These are phyloP conservation scores for Hymenoscyphus repandus DNA, from an alignment of 2,329 filamentous ascomycete genomes.

Conservation along the genomic window DNA sequence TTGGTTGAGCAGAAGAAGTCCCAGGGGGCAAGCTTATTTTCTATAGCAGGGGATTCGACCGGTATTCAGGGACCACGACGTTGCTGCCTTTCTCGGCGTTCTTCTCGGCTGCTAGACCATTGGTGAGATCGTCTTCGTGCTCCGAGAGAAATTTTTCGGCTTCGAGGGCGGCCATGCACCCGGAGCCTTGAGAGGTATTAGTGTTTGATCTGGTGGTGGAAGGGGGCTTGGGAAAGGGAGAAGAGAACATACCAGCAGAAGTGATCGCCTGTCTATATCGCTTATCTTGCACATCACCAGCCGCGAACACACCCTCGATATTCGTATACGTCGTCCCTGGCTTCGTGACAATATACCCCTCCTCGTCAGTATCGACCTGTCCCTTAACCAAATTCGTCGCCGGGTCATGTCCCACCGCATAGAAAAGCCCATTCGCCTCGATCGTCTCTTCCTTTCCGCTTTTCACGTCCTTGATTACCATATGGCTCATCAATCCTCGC, in stretches of 20 bases:
- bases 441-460: constrained; percentile 77
- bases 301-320: constrained; percentile 88
- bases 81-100: constrained; percentile 39
- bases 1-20: no score
- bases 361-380: constrained; percentile 80
- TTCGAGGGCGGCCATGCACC: constrained; percentile 92
- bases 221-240: background rate
- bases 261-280: constrained; percentile 96
- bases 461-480: constrained; percentile 74
- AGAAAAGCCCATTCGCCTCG: constrained; percentile 89
- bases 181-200: constrained; percentile 57
- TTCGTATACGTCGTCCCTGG: constrained; percentile 86
- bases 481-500: constrained; percentile 80
- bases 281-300: constrained; percentile 98
- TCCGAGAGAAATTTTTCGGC: constrained; percentile 91
- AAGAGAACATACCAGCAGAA: constrained; percentile 69
- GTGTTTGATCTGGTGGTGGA: constrained; percentile 8
- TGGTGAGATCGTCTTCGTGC: constrained; percentile 28
- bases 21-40: no score
- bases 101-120: constrained; percentile 36
- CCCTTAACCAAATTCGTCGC: constrained; percentile 87
- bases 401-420: constrained; percentile 94
- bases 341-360: constrained; percentile 86
- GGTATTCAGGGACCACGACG: constrained; percentile 55
- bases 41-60: constrained; percentile 58